Evolutionary conservation across 768 basidiomycete species (phyloP), one percentile per base, ranked within the genome.

Genomic region (Hydnum rufescens): DNA sequence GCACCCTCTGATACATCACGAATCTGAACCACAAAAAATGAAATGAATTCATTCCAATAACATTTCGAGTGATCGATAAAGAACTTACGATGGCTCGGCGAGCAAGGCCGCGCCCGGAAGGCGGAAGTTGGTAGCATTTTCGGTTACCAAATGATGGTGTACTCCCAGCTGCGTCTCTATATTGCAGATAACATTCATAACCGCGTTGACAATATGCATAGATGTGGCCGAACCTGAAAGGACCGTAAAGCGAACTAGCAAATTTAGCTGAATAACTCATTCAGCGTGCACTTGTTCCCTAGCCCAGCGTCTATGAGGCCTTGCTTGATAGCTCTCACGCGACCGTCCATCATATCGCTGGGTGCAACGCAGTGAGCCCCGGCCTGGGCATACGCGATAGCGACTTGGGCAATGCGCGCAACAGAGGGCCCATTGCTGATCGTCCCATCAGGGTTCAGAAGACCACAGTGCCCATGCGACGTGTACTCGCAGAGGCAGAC

Each of bases 401-500:
- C 89, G 25, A 99, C 92, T 61, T 95, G 70, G 0, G 87, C 88
- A 55, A 99, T 82, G 55, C 95, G 81, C n/a, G 71, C 69, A 8
- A 87, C 85, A 22, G 87, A 92, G 18, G 78, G 78, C 5, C 67
- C 70, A 32, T 78, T 78, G 64, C 85, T 70, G 64, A 96, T 85
- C 2, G 79, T 79, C 8, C 81, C 80, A 58, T 89, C 84, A 1
- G 61, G 42, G 58, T 84, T 65, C 34, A 92, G 72, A 43, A 82
- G 61, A 25, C 95, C 95, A 60, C 95, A 99, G 66, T 99, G 95
- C 0, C 95, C 95, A 59, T 97, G 93, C 48, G 87, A 85, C 5
- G 95, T 96, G 71, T 99, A 97, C 68, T 97, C 93, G 71, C 95
- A 99, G n/a, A 99, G 77, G 64, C 95, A 99, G 19, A 97, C 95